These are phyloP conservation scores for Stachybotrys echinatus DNA, from an alignment of 2,329 filamentous ascomycete genomes.

Conservation along the genomic window DNA sequence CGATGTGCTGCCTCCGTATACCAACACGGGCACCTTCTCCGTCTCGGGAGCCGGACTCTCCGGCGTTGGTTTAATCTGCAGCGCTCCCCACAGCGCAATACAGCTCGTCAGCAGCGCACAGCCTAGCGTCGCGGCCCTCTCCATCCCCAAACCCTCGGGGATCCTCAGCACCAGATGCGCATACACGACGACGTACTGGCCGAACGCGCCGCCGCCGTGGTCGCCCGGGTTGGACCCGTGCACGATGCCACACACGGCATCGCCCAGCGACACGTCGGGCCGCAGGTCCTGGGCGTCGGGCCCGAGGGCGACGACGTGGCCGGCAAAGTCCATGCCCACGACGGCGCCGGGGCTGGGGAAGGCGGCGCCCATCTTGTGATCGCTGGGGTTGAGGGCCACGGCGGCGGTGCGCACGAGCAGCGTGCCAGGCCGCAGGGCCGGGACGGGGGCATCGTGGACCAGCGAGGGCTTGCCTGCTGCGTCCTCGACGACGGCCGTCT, in stretches of 20 bases:
- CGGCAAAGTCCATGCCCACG: conserved; percentile 1
- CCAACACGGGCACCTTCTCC: not conserved
- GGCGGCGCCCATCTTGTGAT: not conserved
- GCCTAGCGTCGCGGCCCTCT: not conserved
- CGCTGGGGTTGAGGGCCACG: not conserved
- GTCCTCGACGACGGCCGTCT: not conserved
- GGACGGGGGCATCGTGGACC: not conserved
- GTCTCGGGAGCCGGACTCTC: not conserved
- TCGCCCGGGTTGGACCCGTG: not conserved
- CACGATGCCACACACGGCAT: not conserved
- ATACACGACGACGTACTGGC: not conserved
- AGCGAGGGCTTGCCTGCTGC: not conserved
- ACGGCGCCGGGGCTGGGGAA: not conserved
- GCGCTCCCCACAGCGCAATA: not conserved
- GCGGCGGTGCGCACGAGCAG: not conserved
- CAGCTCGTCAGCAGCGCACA: not conserved
- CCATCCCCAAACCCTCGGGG: not conserved
- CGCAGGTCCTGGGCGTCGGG: too few relatives aligned
- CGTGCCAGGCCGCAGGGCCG: not conserved
- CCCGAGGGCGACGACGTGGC: not conserved
- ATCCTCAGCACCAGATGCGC: not conserved
- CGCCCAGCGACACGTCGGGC: not conserved
- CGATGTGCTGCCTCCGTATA: conserved; percentile 1
- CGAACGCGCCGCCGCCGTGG: not conserved
- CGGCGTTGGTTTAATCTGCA: not conserved